These are phyloP conservation scores for Gracilaria domingensis DNA, from an alignment of 23 red algal species.

Conservation along the genomic window DNA sequence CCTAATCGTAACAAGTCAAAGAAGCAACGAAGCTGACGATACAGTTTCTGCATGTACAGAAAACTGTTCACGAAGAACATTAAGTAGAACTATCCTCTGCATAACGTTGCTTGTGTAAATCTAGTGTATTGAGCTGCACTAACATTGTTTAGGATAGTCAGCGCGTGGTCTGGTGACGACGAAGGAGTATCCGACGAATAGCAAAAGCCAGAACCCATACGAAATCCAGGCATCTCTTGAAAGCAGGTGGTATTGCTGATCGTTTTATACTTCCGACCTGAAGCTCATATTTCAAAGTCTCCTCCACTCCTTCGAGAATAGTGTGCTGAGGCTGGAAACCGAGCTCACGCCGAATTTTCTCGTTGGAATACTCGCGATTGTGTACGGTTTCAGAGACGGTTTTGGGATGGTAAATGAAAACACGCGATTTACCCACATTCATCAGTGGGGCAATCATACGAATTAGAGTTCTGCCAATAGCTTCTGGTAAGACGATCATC, in stretches of 20 bases:
- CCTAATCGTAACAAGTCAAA: constrained; percentile 12
- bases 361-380: constrained; percentile 64
- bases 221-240: constrained; percentile 53
- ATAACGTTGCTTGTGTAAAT: background rate
- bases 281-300: constrained; percentile 43
- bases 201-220: constrained; percentile 8
- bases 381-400: constrained; percentile 29
- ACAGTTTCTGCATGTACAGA: background rate
- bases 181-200: constrained; percentile 10
- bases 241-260: constrained; percentile 21
- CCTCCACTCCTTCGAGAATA: constrained; percentile 37
- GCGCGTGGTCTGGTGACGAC: background rate
- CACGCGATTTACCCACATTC: constrained; percentile 53
- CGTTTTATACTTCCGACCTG: constrained; percentile 20
- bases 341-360: constrained; percentile 32
- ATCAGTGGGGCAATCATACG: constrained; percentile 39
- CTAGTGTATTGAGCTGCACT: background rate
- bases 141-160: background rate
- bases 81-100: background rate
- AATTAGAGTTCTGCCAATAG: constrained; percentile 34
- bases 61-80: background rate
- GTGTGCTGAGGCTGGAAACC: constrained; percentile 55
- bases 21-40: constrained; percentile 38
- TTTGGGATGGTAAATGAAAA: constrained; percentile 72
- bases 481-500: background rate